Conservation (phyloP, 2,329 filamentous ascomycete species). For the Pestalotiopsis sp. region DNA sequence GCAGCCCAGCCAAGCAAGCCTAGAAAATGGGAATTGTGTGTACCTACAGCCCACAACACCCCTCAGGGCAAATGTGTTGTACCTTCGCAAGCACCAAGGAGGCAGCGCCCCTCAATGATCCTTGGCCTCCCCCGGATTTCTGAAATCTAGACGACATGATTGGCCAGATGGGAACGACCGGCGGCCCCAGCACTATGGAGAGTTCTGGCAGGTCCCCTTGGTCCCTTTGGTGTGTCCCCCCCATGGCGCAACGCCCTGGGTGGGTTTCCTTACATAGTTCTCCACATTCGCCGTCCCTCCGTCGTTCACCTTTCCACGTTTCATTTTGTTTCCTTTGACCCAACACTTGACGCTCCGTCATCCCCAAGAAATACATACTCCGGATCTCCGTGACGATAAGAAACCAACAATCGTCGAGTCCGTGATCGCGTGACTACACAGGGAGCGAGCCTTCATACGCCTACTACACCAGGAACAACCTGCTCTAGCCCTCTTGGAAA, state of each 20-base stretch:
- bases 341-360: not conserved
- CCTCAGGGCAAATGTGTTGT: not conserved
- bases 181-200: conserved; percentile 1
- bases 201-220: conserved; percentile 1
- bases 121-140: conserved; percentile 12
- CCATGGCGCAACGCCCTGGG: not conserved
- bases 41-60: not conserved
- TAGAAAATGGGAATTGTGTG: not conserved
- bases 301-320: not conserved
- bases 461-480: not conserved
- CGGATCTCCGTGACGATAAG: not conserved
- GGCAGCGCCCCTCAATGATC: not conserved
- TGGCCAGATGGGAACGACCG: not conserved
- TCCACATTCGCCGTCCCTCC: not conserved
- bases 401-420: not conserved
- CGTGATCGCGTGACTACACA: not conserved
- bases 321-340: not conserved
- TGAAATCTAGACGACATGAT: conserved; percentile 4
- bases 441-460: not conserved
- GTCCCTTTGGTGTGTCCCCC: not conserved
- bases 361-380: not conserved
- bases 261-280: not conserved
- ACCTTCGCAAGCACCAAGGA: not conserved
- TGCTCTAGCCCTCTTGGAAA: not conserved
- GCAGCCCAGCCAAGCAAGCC: not conserved